Base-by-base conservation (phyloP, 306 rosid genomes). In the Myrica gale region DNA sequence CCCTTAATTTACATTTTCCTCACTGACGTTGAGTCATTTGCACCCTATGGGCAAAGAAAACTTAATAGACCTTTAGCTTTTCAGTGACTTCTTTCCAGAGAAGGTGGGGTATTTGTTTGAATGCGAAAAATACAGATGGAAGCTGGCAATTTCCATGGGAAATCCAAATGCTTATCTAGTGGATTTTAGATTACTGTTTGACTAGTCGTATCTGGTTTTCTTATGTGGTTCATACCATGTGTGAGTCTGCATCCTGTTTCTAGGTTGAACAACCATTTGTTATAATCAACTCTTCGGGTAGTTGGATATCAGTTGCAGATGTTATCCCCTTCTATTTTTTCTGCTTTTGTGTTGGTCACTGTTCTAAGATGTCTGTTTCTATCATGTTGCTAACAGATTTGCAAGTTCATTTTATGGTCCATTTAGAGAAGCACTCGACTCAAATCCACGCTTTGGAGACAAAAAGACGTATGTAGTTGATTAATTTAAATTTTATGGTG, bases 341-440 rank as follows among this genome's bases (percentile, higher is more conserved):
- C 26, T 46, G 42, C 56, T 32, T n/a, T 10, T 11, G 73, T 68
- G 57, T 74, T 63, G 56, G 7, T 65, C 32, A 37, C 73, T 62
- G 55, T 68, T 76, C 79, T 76, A 15, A 66, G 13, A 42, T 80
- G 54, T 72, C 13, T 12, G 56, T 53, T 50, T 79, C 48, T 39
- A 2, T 74, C 63, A 17, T 81, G 71, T 69, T 83, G 68, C 71
- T 44, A 85, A 81, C 87, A 95, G 99, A 88, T 90, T 84, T 78
- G 98, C 99, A 47, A 95, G 98, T 73, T 90, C 99, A 71, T 95
- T 92, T 80, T 96, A 96, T 72, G 97, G 99, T 66, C 98, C 98
- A 61, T 95, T 95, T 78, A 89, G 99, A 74, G 99, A 95, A 85
- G 97, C 97, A 20, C 82, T 95, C 62, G 96, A 95, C 81, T 95